phyloP scores from a whole-genome alignment of 2,329 filamentous ascomycete species.

The Metarhizium album region DNA sequence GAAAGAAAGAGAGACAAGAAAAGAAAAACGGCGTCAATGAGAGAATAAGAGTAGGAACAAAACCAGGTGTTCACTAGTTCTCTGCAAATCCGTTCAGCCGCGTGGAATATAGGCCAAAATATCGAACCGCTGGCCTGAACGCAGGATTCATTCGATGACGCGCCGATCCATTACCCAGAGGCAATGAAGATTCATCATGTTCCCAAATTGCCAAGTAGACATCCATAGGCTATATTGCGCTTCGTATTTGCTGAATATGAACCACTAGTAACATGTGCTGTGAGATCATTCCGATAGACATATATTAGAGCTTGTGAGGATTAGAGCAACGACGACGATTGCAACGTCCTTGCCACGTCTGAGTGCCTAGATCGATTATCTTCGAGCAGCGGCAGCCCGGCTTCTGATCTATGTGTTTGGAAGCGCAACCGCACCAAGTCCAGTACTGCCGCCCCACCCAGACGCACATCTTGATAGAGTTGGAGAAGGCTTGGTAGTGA shows the following conservation, averaged over 20 bases:
- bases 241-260: neutral
- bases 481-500: constrained; percentile 2
- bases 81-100: too few species aligned
- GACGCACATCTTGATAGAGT: constrained; percentile 21
- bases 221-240: constrained; percentile 14
- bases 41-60: neutral
- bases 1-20: too few species aligned
- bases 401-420: constrained; percentile 13
- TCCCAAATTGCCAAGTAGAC: constrained; percentile 8
- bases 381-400: constrained; percentile 19
- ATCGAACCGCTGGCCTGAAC: too few species aligned
- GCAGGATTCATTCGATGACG: neutral
- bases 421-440: constrained; percentile 22
- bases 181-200: neutral
- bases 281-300: neutral
- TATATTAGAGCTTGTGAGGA: constrained; percentile 11
- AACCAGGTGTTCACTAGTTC: neutral
- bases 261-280: neutral
- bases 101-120: too few species aligned
- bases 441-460: constrained; percentile 22
- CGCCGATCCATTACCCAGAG: neutral
- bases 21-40: neutral
- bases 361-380: constrained; percentile 17
- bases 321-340: constrained; percentile 20
- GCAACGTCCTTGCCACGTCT: constrained; percentile 23